Percentiles rank a stretch among this genome's conserved stretches.
Conservation (phyloP, 2,329 filamentous ascomycete genomes). For the Herpotrichia juniperi region DNA sequence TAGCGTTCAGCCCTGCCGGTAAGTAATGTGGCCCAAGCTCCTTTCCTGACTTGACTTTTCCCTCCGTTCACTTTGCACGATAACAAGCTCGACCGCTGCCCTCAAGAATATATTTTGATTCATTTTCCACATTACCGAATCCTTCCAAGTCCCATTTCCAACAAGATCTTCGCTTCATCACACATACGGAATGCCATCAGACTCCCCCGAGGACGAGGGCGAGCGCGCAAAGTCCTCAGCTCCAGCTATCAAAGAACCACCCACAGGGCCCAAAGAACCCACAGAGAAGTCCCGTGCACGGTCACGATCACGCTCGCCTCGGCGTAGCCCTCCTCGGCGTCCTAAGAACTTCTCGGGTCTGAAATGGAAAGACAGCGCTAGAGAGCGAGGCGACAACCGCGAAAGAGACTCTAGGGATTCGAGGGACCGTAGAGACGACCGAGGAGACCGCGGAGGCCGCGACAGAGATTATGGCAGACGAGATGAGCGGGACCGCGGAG, state of each 20-base stretch:
- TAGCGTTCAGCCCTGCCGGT: constrained; percentile 13
- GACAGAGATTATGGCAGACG: constrained; percentile 39
- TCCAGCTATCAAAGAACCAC: no score
- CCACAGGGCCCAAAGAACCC: constrained; percentile 1
- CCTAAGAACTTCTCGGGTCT: constrained; percentile 58
- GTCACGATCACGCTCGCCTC: constrained; percentile 4
- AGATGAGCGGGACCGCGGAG: constrained; percentile 7
- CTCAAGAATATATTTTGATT: no score
- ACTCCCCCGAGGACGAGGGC: neutral
- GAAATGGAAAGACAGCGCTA: constrained; percentile 59
- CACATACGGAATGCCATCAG: neutral
- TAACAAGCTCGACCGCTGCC: no score
- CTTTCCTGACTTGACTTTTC: constrained; percentile 1
- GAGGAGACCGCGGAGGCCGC: constrained; percentile 35
- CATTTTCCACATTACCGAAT: neutral
- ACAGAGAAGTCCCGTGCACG: neutral
- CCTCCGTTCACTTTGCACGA: neutral
- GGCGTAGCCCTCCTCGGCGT: constrained; percentile 20
- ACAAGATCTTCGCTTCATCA: neutral
- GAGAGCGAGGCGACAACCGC: constrained; percentile 40
- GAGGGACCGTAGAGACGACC: constrained; percentile 41
- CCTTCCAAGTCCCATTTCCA: neutral
- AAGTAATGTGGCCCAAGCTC: constrained; percentile 9
- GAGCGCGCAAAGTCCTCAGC: constrained; percentile 1
- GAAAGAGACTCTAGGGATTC: constrained; percentile 51